Evolutionary conservation across 257 asterid genomes (phyloP).

Genomic region (Capsicum baccatum): DNA sequence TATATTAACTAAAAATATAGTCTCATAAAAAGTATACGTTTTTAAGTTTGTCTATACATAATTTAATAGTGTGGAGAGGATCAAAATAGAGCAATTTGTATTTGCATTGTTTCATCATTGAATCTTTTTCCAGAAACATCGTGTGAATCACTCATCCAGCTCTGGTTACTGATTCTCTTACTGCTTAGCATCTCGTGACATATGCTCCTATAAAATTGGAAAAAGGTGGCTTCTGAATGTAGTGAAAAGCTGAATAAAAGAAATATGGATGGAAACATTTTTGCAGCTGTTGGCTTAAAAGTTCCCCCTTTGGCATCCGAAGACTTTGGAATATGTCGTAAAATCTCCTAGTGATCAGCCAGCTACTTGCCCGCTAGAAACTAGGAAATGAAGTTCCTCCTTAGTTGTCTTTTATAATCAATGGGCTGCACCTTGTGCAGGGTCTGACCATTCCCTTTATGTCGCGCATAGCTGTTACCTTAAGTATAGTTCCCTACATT

Average conservation of each 20-base stretch:
- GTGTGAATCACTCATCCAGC: neutral
- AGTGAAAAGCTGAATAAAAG: neutral
- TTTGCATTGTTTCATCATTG: neutral
- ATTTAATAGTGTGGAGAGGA: neutral
- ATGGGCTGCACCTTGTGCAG: no score
- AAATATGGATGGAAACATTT: neutral
- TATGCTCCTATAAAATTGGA: neutral
- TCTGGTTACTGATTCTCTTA: neutral
- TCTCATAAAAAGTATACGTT: neutral
- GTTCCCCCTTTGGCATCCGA: neutral
- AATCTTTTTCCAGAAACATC: neutral
- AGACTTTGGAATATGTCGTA: neutral
- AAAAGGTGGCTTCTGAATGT: neutral
- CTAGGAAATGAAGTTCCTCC: neutral
- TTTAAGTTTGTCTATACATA: neutral
- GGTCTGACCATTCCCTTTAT: neutral
- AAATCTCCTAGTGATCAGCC: neutral
- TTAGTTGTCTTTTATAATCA: no score
- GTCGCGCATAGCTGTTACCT: neutral
- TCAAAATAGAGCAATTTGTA: neutral
- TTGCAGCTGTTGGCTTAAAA: neutral
- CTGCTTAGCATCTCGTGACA: neutral
- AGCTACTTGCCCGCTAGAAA: neutral
- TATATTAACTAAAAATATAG: neutral
- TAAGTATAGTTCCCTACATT: neutral